Evolutionary conservation across 495 filamentous ascomycete species (phyloP), one percentile per base, ranked within the genome.

Genomic region (Podospora pseudopauciseta): DNA sequence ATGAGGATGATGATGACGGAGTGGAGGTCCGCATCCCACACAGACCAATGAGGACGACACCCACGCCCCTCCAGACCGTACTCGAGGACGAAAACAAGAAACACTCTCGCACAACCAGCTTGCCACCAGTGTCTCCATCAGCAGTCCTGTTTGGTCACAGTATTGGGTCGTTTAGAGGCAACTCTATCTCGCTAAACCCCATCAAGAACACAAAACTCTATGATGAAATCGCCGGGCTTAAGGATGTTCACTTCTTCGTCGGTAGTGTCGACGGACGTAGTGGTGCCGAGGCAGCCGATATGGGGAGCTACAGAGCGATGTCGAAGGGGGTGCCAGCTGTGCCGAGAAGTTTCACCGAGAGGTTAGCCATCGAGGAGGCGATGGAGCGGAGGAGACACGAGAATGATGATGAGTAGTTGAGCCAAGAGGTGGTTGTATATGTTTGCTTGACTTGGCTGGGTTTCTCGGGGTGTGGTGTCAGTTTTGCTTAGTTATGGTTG

Each of bases 131-230:
- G 5, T 73, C 74, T 2, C 73, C 75, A 9, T 74, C 76, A 20
- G 60, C 75, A 1, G 76, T 56, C 15, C 60, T 78, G 26, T 77
- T 77, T 30, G 28, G 67, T 18, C 70, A 73, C n/a, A 76, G 72
- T 19, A 63, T 78, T 4, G 82, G 82, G 18, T 85, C 82, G 20
- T 85, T 81, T 66, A 79, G 77, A 30, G 82, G 82, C 19, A 73
- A 72, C 23, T 58, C 80, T 5, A 44, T 78, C 49, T 64, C 39
- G 20, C 68, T 75, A 18, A 68, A 60, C 23, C 74, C 82, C 1
- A 76, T 82, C 63, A 80, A 72, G 32, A 75, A 83, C 63, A 74
- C 79, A 18, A 73, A 78, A 53, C 63, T 85, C 30, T 75, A 82
- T 63, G 82, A 78, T 39, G 77, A 80, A 68, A 83, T 83, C 2